phyloP scores from a whole-genome alignment of 169 alveolate species.

The Pseudocohnilembus persalinus region DNA sequence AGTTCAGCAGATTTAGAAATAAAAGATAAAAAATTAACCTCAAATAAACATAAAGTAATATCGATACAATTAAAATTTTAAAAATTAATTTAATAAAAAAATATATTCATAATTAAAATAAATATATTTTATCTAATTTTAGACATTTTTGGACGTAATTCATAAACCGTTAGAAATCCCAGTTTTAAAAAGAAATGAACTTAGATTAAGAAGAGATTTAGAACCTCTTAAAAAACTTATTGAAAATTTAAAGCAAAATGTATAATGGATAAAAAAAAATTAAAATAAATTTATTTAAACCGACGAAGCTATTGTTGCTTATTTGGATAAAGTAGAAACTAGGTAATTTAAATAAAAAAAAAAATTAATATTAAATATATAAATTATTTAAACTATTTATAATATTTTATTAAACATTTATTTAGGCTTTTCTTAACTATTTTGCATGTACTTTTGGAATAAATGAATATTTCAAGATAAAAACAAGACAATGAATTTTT shows the following conservation, averaged over 20 bases:
- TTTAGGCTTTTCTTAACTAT: slow-evolving; percentile 2
- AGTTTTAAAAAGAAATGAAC: slow-evolving; percentile 9
- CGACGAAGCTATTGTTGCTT: slow-evolving; percentile 13
- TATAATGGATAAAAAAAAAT: slow-evolving; percentile 2
- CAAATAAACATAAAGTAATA: not conserved
- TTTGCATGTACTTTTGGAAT: not conserved
- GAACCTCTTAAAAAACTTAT: slow-evolving; percentile 5
- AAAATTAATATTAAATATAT: too few relatives aligned
- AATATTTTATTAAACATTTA: too few relatives aligned
- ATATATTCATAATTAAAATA: too few relatives aligned
- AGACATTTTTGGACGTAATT: not conserved
- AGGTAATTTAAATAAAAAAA: too few relatives aligned
- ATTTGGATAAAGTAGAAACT: slow-evolving; percentile 10
- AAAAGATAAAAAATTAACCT: not conserved
- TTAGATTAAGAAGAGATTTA: slow-evolving; percentile 13
- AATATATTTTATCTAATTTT: too few relatives aligned
- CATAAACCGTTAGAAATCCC: not conserved
- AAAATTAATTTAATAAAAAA: too few relatives aligned
- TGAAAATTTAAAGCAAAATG: slow-evolving; percentile 2
- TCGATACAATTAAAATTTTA: not conserved
- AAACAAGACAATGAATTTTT: slow-evolving; percentile 18
- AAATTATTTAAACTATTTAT: too few relatives aligned
- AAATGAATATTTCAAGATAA: slow-evolving; percentile 11
- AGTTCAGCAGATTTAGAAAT: slow-evolving; percentile 9
- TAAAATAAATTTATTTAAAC: not conserved